These are phyloP conservation scores for Podaxis rugospora DNA, from an alignment of 768 basidiomycete genomes.

Conservation along the genomic window DNA sequence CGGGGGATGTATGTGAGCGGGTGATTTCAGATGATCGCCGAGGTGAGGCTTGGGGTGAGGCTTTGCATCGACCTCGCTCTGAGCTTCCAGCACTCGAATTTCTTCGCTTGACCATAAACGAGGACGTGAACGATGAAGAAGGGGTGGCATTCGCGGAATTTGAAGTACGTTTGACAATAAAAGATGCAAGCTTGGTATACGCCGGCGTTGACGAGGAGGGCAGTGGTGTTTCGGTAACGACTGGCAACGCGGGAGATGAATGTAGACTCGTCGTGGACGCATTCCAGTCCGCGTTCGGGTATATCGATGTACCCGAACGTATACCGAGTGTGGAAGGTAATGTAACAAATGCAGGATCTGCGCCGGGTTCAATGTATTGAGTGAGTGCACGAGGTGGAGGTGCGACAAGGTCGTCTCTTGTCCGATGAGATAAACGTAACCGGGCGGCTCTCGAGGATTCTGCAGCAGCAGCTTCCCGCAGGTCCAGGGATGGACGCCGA, in stretches of 20 bases:
- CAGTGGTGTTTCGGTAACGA: constrained; percentile 29
- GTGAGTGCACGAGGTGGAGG: constrained; percentile 75
- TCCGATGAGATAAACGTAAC: constrained; percentile 47
- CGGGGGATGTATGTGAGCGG: background rate
- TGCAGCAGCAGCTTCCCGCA: constrained; percentile 19
- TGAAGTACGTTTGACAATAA: constrained; percentile 27
- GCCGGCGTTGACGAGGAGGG: constrained; percentile 48
- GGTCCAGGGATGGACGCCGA: constrained; percentile 44
- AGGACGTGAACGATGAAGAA: constrained; percentile 30
- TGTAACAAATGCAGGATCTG: constrained; percentile 45
- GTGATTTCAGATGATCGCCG: background rate
- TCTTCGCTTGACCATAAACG: constrained; percentile 9
- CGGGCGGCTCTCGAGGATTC: constrained; percentile 27
- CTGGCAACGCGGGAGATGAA: constrained; percentile 23
- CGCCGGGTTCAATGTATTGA: constrained; percentile 59
- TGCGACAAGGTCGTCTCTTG: constrained; percentile 52
- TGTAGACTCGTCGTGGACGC: constrained; percentile 22
- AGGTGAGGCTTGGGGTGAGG: constrained; percentile 1
- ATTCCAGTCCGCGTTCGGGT: constrained; percentile 18
- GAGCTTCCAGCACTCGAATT: constrained; percentile 10
- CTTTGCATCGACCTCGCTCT: background rate
- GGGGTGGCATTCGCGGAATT: constrained; percentile 28
- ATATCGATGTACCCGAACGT: constrained; percentile 30
- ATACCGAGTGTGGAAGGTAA: constrained; percentile 73
- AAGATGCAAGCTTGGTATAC: constrained; percentile 57